Base-by-base conservation (phyloP, 1,139 yeast species). In the Ashbya aceris region DNA sequence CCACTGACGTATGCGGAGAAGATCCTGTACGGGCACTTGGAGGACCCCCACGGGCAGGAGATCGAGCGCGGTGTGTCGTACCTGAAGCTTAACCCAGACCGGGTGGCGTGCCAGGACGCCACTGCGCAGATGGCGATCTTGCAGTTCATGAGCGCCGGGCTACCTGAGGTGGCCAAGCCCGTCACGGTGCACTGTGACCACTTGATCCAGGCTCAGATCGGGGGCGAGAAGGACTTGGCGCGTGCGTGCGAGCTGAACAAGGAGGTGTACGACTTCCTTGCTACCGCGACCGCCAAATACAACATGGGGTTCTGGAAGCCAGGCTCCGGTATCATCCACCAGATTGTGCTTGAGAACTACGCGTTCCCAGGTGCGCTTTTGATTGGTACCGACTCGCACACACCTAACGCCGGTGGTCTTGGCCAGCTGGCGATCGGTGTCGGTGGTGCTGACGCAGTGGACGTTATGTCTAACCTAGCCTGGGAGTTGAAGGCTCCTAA, bases 281-380 rank as follows among this genome's bases (percentile, higher is more conserved):
- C 86, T 49, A 70, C 94, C 54, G 91, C 96, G 51, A 84, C 96
- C 67, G 95, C 96, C 61, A 89, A 89, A 73, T 91, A 89, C 76
- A 84, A 87, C 78, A 84, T 91, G 69, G 96, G 96, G 68, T 91
- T 91, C 87, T 91, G 98, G 98, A 85, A 84, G 68, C 97, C 98
- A 66, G 97, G 97, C 67, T 87, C 96, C 9, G 98, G 98, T 58
- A 91, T 91, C 55, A 91, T 91, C 56, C 98, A 91, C 67, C 98
- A 91, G 68, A 91, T 91, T 55, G 96, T 91, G 31, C 72, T 91
- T 54, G 98, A 91, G 66, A 91, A 91, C 70, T 91, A 83, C 66
- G 79, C 94, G 38, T 91, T 85, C 40, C 97, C 97, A 29, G 97
- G 97, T 54, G 70, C 84, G 49, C 79, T 89, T 87, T 84, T 89